phyloP scores from a whole-genome alignment of 371 early-diverging fungal genomes.

The Haplosporangium sp. region DNA sequence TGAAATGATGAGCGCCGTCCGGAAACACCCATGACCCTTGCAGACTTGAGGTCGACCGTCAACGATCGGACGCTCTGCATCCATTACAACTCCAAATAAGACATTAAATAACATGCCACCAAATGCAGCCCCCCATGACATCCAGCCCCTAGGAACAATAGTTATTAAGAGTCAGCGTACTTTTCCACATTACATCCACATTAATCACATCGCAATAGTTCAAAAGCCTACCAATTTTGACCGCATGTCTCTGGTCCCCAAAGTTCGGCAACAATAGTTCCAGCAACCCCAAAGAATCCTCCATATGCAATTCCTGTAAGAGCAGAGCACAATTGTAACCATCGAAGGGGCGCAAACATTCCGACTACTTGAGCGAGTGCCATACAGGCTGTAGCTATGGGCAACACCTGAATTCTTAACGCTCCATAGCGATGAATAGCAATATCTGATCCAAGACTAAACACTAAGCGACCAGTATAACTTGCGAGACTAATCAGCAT shows the following conservation, averaged over 20 bases:
- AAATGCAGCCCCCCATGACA: slow-evolving; percentile 46
- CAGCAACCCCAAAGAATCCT: slow-evolving; percentile 52
- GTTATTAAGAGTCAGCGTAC: background rate
- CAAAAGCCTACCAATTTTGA: slow-evolving; percentile 39
- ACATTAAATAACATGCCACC: slow-evolving; percentile 51
- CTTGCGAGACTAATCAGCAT: slow-evolving; percentile 44
- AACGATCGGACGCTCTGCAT: slow-evolving; percentile 17
- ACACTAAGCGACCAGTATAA: slow-evolving; percentile 26
- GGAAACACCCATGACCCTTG: slow-evolving; percentile 39
- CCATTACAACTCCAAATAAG: slow-evolving; percentile 46
- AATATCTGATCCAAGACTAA: slow-evolving; percentile 35
- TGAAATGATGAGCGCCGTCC: slow-evolving; percentile 32
- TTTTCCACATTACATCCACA: too few relatives aligned
- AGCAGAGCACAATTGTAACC: slow-evolving; percentile 34
- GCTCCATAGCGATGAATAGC: slow-evolving; percentile 26
- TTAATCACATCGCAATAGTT: background rate
- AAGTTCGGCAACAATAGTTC: slow-evolving; percentile 48
- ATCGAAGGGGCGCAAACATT: slow-evolving; percentile 32
- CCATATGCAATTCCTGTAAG: slow-evolving; percentile 46
- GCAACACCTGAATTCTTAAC: slow-evolving; percentile 29
- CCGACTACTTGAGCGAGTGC: slow-evolving; percentile 35
- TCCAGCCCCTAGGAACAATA: slow-evolving; percentile 33
- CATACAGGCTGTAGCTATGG: slow-evolving; percentile 31
- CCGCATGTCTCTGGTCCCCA: slow-evolving; percentile 51
- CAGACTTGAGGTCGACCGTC: slow-evolving; percentile 20